These are phyloP conservation scores for Trichoderma oligosporum DNA, from an alignment of 2,329 filamentous ascomycete genomes.

Conservation along the genomic window DNA sequence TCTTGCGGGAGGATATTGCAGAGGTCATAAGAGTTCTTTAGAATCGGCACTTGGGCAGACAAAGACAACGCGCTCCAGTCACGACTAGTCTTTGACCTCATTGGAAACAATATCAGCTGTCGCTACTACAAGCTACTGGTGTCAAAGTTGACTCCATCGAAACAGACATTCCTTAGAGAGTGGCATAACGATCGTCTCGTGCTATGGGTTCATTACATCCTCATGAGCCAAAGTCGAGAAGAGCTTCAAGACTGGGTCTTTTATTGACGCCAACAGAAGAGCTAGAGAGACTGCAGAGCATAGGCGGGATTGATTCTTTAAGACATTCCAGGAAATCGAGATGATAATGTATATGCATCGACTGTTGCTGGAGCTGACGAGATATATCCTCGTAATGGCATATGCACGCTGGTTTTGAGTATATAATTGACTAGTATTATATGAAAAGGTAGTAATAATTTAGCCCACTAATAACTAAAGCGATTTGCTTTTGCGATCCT, in stretches of 20 bases:
- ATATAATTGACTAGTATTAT: neutral
- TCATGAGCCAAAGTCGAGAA: conserved; percentile 46
- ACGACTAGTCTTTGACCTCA: conserved; percentile 48
- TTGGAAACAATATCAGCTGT: conserved; percentile 54
- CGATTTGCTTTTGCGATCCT: neutral
- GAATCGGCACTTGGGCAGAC: conserved; percentile 30
- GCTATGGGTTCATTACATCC: conserved; percentile 56
- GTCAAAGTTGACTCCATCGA: conserved; percentile 46
- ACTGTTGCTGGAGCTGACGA: conserved; percentile 54
- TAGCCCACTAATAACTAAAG: neutral
- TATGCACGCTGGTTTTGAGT: neutral
- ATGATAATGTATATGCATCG: conserved; percentile 59
- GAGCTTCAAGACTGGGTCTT: conserved; percentile 51
- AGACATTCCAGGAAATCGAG: conserved; percentile 55
- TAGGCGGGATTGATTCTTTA: conserved; percentile 53
- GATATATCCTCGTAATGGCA: conserved; percentile 22
- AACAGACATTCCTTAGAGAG: conserved; percentile 50
- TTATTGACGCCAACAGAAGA: conserved; percentile 42
- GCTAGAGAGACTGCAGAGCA: conserved; percentile 50
- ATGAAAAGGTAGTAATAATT: neutral
- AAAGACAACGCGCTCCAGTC: conserved; percentile 37
- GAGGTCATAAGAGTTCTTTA: conserved; percentile 35
- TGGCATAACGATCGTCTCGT: conserved; percentile 56
- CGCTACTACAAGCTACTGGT: conserved; percentile 50
- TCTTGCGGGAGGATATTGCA: conserved; percentile 42